Evolutionary conservation across 208 protist genomes (phyloP).

Genomic region (Acanthamoeba quina): DNA sequence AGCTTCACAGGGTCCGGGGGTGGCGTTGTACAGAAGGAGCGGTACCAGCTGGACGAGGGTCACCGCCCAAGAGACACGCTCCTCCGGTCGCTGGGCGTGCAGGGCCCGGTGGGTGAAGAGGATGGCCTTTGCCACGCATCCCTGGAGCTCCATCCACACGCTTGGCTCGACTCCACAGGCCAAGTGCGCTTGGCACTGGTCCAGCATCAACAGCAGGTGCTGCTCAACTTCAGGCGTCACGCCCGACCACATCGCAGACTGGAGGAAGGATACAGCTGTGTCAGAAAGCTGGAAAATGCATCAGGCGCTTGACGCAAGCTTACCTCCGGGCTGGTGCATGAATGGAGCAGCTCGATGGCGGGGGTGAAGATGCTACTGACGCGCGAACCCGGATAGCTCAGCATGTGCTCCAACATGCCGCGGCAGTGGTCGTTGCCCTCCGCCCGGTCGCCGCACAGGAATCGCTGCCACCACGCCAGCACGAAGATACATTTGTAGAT

Average conservation of each 20-base stretch:
- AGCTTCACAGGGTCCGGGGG: no score
- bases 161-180: no score
- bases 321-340: no score
- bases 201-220: no score
- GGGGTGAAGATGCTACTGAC: neutral
- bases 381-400: neutral
- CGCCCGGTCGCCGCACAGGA: neutral
- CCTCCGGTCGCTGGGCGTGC: neutral
- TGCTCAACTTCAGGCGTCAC: no score
- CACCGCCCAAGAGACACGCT: no score
- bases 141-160: neutral
- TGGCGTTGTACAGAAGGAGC: no score
- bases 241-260: no score
- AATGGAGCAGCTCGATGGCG: neutral
- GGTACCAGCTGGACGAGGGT: no score
- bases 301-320: neutral
- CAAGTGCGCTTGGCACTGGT: no score
- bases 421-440: neutral
- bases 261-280: no score
- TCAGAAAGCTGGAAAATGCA: no score
- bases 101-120: neutral
- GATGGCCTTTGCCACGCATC: neutral
- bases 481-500: neutral
- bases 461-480: constrained; percentile 5
- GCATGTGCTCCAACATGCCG: neutral